Evolutionary conservation across 2,329 filamentous ascomycete species (phyloP).

Genomic region (Trichoderma asperellum): DNA sequence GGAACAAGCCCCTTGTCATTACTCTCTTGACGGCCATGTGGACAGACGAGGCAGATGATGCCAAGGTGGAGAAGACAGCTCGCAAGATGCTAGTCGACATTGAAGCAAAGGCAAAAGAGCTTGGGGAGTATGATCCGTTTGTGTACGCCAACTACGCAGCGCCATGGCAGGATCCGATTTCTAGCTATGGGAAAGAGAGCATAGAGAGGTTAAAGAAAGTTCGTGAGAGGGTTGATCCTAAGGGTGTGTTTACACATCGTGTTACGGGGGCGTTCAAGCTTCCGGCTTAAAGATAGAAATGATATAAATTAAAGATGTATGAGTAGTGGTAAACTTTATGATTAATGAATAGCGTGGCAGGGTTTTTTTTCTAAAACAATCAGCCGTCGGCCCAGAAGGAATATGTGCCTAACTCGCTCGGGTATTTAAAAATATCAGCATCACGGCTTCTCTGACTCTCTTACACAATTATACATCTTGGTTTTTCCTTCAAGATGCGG

Average conservation of each 20-base stretch:
- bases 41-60: slow-evolving; percentile 18
- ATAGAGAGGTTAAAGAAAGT: slow-evolving; percentile 10
- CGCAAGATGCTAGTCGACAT: slow-evolving; percentile 8
- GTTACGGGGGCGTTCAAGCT: slow-evolving; percentile 16
- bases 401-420: background rate
- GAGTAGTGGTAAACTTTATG: background rate
- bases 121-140: slow-evolving; percentile 25
- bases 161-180: slow-evolving; percentile 12
- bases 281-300: background rate
- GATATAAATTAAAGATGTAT: background rate
- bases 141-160: slow-evolving; percentile 27
- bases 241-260: slow-evolving; percentile 13
- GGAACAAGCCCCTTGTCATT: slow-evolving; percentile 1
- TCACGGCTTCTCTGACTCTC: background rate
- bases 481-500: background rate
- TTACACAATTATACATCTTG: background rate
- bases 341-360: background rate
- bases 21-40: slow-evolving; percentile 6
- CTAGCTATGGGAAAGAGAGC: slow-evolving; percentile 7
- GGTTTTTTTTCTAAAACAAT: background rate
- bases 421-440: background rate
- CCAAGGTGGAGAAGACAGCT: slow-evolving; percentile 7
- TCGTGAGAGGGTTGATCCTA: background rate
- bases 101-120: slow-evolving; percentile 7
- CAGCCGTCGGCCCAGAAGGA: background rate